phyloP scores from a whole-genome alignment of 108 stramenopile species.

The Discostella pseudostelligera region DNA sequence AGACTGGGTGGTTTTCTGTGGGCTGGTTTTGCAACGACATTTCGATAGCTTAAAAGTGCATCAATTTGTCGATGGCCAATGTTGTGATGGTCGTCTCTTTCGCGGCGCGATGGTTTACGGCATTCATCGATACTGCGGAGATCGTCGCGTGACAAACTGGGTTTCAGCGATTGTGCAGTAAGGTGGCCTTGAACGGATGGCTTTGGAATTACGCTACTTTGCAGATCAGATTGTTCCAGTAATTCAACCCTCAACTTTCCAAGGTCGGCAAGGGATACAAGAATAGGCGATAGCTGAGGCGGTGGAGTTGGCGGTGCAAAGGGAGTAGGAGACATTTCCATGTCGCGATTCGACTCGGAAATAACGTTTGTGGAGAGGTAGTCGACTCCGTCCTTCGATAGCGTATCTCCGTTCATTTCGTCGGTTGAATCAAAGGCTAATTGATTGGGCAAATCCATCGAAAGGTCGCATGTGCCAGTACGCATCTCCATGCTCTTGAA shows the following conservation, averaged over 20 bases:
- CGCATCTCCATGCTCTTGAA: slow-evolving; percentile 3
- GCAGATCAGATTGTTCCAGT: slow-evolving; percentile 7
- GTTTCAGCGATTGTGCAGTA: slow-evolving; percentile 12
- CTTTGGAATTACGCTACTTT: slow-evolving; percentile 39
- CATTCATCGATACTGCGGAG: slow-evolving; percentile 41
- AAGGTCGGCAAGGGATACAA: slow-evolving; percentile 72
- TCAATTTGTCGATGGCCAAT: slow-evolving; percentile 39
- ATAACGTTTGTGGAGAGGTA: neutral
- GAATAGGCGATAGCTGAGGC: slow-evolving; percentile 69
- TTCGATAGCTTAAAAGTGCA: slow-evolving; percentile 48
- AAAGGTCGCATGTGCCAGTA: slow-evolving; percentile 3
- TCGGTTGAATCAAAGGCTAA: slow-evolving; percentile 9
- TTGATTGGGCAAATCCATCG: neutral
- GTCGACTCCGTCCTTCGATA: neutral
- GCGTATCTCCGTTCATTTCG: neutral
- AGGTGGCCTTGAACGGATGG: slow-evolving; percentile 25
- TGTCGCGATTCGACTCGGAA: slow-evolving; percentile 9
- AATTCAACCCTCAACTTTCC: slow-evolving; percentile 42
- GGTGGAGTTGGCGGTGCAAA: slow-evolving; percentile 66
- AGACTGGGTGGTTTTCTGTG: slow-evolving; percentile 22
- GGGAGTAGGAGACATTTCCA: slow-evolving; percentile 49
- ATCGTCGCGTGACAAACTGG: slow-evolving; percentile 63
- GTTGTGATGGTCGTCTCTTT: slow-evolving; percentile 28
- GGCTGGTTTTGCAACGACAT: slow-evolving; percentile 38
- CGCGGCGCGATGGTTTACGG: slow-evolving; percentile 19